Evolutionary conservation across 116 monocot genomes (phyloP).

Genomic region (Cymodocea nodosa): DNA sequence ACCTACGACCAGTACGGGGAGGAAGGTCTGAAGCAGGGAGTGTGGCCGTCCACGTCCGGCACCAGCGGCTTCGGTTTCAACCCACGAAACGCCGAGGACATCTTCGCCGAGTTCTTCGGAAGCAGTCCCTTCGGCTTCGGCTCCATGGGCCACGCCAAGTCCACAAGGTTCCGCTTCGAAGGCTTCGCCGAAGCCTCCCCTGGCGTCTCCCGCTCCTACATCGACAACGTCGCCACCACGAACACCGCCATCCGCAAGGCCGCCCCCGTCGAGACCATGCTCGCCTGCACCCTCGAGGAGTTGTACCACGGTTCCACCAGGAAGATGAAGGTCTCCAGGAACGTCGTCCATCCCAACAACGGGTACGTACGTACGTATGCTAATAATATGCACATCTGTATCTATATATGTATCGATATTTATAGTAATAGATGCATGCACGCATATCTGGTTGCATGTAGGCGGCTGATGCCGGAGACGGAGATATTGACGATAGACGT

Average conservation of each 20-base stretch:
- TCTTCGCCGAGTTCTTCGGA: conserved; percentile 86
- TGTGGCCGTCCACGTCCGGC: conserved; percentile 34
- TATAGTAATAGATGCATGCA: too few relatives aligned
- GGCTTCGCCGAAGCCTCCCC: conserved; percentile 15
- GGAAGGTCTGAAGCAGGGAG: conserved; percentile 53
- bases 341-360: conserved; percentile 21
- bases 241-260: conserved; percentile 27
- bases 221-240: conserved; percentile 13
- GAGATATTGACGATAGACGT: conserved; percentile 57
- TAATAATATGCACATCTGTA: too few relatives aligned
- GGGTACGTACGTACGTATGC: conserved; percentile 54
- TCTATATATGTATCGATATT: too few relatives aligned
- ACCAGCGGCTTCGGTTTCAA: conserved; percentile 23
- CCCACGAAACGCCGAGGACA: conserved; percentile 81
- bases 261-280: conserved; percentile 49
- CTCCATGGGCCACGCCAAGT: conserved; percentile 37
- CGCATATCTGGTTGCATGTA: conserved; percentile 8
- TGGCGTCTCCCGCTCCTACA: conserved; percentile 22
- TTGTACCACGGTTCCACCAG: conserved; percentile 46
- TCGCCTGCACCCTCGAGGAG: conserved; percentile 69
- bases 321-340: conserved; percentile 76
- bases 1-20: conserved; percentile 79
- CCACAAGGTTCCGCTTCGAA: conserved; percentile 56
- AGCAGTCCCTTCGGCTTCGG: conserved; percentile 49
- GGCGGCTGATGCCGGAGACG: conserved; percentile 26